A percentile compares a stretch with the other conserved stretches of the same genome.
Evolutionary conservation across 2,329 filamentous ascomycete species (phyloP).

Genomic region (Verticillium nonalfalfae): DNA sequence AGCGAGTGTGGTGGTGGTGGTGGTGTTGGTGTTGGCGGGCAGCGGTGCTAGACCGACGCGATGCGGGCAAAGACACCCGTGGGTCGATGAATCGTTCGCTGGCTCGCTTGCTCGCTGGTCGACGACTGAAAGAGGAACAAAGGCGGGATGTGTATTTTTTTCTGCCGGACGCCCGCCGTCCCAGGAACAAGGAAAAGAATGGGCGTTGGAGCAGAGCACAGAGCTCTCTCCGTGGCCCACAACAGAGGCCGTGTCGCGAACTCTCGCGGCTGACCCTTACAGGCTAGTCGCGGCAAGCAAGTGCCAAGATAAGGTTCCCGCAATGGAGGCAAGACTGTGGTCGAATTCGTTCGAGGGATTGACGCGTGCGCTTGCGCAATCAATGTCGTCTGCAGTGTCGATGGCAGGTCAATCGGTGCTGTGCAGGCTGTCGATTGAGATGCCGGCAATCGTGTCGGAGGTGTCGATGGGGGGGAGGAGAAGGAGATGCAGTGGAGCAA

Average conservation of each 20-base stretch:
- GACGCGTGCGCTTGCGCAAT: not conserved
- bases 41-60: not conserved
- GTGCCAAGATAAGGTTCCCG: not conserved
- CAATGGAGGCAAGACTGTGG: not conserved
- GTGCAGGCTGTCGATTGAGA: not conserved
- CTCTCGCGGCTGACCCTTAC: not conserved
- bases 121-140: not conserved
- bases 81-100: not conserved
- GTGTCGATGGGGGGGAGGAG: not conserved
- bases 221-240: constrained; percentile 17
- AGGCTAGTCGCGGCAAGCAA: not conserved
- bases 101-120: not conserved
- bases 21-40: not conserved
- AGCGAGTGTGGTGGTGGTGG: not conserved
- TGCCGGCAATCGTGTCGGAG: constrained; percentile 4
- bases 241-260: not conserved
- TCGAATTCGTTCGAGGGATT: not conserved
- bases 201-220: constrained; percentile 17
- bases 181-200: constrained; percentile 4
- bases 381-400: too few species aligned
- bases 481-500: not conserved
- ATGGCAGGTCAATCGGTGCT: too few species aligned
- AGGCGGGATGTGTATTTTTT: not conserved
- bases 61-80: not conserved
- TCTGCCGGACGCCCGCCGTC: not conserved